Conservation (phyloP, 306 rosid species). For the Inga oerstediana region DNA sequence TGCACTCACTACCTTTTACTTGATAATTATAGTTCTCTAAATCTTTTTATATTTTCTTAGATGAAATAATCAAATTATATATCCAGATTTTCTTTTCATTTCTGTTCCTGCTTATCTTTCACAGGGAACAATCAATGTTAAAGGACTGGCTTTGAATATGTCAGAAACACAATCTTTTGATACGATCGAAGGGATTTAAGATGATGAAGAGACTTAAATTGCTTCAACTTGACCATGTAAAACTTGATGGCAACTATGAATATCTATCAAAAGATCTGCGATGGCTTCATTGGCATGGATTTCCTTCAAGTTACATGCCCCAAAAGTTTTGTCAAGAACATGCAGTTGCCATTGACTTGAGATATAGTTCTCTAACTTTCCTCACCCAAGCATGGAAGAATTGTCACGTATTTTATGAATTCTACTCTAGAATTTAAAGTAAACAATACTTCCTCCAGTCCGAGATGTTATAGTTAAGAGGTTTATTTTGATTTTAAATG, state of each 20-base stretch:
- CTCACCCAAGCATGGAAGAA: not conserved
- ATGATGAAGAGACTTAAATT: not conserved
- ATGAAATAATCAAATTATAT: not conserved
- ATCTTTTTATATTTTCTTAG: not conserved
- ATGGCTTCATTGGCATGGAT: not conserved
- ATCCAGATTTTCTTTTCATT: not conserved
- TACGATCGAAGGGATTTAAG: not conserved
- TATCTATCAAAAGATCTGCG: not conserved
- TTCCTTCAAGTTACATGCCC: not conserved
- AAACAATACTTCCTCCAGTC: not conserved
- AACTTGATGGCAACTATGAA: not conserved
- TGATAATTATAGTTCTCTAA: no score
- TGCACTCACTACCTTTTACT: not conserved
- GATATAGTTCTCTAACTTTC: not conserved
- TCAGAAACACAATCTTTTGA: not conserved
- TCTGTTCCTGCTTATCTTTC: not conserved
- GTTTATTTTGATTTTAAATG: no score
- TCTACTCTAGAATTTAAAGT: not conserved
- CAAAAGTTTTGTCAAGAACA: not conserved
- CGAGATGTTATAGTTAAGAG: no score
- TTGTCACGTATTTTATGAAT: not conserved
- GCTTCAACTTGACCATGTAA: not conserved
- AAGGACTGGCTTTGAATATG: not conserved
- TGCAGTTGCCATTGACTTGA: not conserved
- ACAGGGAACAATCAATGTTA: not conserved